Base-by-base conservation (phyloP, 257 asterid genomes). In the Verbascum thapsus region DNA sequence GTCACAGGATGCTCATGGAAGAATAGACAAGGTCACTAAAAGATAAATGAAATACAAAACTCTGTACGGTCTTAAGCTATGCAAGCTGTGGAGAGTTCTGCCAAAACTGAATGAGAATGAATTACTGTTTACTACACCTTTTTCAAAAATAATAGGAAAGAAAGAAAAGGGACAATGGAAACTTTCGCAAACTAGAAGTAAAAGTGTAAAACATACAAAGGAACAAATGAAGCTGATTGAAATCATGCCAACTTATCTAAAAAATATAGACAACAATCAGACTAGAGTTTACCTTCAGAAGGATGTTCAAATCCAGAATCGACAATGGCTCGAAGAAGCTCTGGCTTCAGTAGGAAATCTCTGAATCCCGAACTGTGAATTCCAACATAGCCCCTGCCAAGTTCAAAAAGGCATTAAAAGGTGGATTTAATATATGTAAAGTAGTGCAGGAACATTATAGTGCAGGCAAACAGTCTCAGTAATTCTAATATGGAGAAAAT, bases 291-390 rank as follows among this genome's bases (percentile, higher is more conserved):
- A 72, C 80, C 83, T 74, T 78, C 80, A 2, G 83, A 78, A 16
- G 83, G 83, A 70, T 78, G 83, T 58, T 78, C 83, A 67, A 78
- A 71, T 60, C 83, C 83, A 3, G 69, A 71, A 41, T 78, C 80
- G 18, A 67, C 77, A 67, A 78, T 74, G 12, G 80, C 83, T 34
- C 73, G 80, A 63, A 78, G 83, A 55, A 78, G 80, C 66, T 74
- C 83, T 30, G 80, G 83, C 78, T 74, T 78, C 67, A 74, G 51
- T 18, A 78, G 64, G 69, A 78, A 74, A 23, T 70, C 83, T 78
- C 80, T 74, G 73, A 78, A 78, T 10, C 83, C 78, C 6, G 80
- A 78, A 71, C 78, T 78, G 47, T 78, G 83, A 53, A 74, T 71
- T 55, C 80, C 80, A 51, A 74, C 78, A 34, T 78, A 74, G 19